Percentiles rank a stretch among this genome's conserved stretches.
Conservation (phyloP, 164 flowering plant genomes). For the Vitis cinerea region DNA sequence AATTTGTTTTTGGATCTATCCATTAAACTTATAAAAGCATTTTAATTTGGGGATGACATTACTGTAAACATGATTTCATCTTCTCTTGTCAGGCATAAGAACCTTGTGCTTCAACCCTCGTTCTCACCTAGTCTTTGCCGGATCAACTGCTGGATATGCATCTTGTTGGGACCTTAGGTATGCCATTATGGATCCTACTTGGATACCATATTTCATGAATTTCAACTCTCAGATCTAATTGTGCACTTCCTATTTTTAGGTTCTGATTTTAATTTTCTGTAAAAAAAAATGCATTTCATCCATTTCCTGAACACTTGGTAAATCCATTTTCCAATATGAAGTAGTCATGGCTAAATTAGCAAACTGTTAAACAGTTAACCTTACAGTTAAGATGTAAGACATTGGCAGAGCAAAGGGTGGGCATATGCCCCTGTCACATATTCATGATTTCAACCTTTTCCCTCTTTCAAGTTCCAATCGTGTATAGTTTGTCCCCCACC, state of each 20-base stretch:
- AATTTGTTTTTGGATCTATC: not conserved
- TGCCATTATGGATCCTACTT: conserved; percentile 5
- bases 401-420: no score
- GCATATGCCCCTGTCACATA: no score
- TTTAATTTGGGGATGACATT: not conserved
- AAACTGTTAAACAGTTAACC: no score
- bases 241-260: not conserved
- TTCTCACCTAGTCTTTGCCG: conserved; percentile 72
- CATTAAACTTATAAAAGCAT: not conserved
- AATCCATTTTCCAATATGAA: no score
- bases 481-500: no score
- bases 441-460: no score
- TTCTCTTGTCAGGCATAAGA: conserved; percentile 47
- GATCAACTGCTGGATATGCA: conserved; percentile 66
- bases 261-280: not conserved
- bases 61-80: conserved; percentile 1
- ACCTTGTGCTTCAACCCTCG: conserved; percentile 62
- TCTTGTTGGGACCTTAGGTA: conserved; percentile 92
- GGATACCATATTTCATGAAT: not conserved
- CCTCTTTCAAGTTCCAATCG: no score
- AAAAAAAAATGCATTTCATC: not conserved
- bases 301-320: not conserved
- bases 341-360: no score
- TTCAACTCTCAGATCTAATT: not conserved
- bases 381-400: no score